Base-by-base conservation (phyloP, 345 rosid species). In the Pistacia integerrima region DNA sequence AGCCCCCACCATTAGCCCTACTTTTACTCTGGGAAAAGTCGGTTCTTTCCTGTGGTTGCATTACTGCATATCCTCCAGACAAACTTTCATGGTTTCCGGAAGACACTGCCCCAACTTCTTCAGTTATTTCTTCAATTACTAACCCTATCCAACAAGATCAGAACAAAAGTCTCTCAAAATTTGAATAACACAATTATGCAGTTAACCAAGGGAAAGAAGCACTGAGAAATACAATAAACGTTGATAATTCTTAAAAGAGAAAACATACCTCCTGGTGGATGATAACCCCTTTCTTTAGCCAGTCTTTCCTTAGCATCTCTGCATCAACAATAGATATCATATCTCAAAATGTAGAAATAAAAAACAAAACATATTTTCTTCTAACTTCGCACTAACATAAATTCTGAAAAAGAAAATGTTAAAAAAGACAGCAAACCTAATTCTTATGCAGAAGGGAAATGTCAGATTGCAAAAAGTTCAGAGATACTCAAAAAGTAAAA, bases 101-200 rank as follows among this genome's bases (percentile, higher is more conserved):
- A 73, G 90, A 73, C 64, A 60, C 62, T 52, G 80, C 58, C 76
- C 25, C 77, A 46, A 33, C 79, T 78, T 90, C 90, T 85, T 90
- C 98, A 72, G 89, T 87, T 80, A 92, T 87, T 67, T 93, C 98
- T 89, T 92, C 94, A 80, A 93, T 88, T 62, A 85, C 81, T 72
- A 92, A 76, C 70, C 87, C 97, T 93, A 74, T 69, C 38, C 74
- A 67, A 76, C 57, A 78, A 64, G 41, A 62, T 49, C 69, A 56
- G 52, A 48, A 59, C 67, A 71, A 16, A 30, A 33, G 16, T 20
- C 46, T 33, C 64, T 17, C 51, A 36, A 64, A 61, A 59, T 55
- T 28, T 74, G n/a, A 74, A 63, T 18, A 73, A 62, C 22, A 62
- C 28, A 51, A 18, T 30, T 48, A 73, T 48, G 35, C 20, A 54